Evolutionary conservation across 371 early-diverging fungal genomes (phyloP).

Genomic region (Mortierella sp.): DNA sequence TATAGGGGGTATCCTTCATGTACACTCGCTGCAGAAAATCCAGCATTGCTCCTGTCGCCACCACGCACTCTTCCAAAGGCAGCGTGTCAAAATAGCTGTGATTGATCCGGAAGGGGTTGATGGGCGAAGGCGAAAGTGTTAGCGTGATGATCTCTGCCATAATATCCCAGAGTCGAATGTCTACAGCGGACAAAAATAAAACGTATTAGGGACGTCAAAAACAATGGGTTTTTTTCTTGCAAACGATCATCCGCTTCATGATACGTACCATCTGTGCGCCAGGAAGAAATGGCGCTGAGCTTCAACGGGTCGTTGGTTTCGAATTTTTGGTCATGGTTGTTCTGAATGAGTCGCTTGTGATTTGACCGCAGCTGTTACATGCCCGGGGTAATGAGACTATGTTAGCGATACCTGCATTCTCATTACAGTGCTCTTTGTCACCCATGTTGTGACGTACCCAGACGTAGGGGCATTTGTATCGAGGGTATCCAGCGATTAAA

Average conservation of each 20-base stretch:
- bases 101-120: conserved; percentile 81
- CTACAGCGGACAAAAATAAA: conserved; percentile 42
- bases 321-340: conserved; percentile 53
- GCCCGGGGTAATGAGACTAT: neutral
- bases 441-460: conserved; percentile 71
- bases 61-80: conserved; percentile 71
- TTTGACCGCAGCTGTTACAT: conserved; percentile 66
- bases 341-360: conserved; percentile 64
- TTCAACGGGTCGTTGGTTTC: conserved; percentile 71
- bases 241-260: too few relatives aligned
- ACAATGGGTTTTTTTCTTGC: neutral
- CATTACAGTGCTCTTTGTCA: too few relatives aligned
- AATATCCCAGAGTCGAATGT: conserved; percentile 82
- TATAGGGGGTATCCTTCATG: conserved; percentile 58
- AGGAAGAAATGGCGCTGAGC: conserved; percentile 66
- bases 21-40: conserved; percentile 75
- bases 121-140: conserved; percentile 64
- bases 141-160: conserved; percentile 74
- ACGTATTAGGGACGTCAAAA: neutral
- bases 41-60: conserved; percentile 75
- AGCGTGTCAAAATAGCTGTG: conserved; percentile 66
- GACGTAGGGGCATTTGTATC: conserved; percentile 85
- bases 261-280: conserved; percentile 62
- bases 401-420: too few relatives aligned
- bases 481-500: conserved; percentile 80